Evolutionary conservation across 768 basidiomycete genomes (phyloP), one percentile per base, ranked within the genome.

Genomic region (Mycena olivaceomarginata): DNA sequence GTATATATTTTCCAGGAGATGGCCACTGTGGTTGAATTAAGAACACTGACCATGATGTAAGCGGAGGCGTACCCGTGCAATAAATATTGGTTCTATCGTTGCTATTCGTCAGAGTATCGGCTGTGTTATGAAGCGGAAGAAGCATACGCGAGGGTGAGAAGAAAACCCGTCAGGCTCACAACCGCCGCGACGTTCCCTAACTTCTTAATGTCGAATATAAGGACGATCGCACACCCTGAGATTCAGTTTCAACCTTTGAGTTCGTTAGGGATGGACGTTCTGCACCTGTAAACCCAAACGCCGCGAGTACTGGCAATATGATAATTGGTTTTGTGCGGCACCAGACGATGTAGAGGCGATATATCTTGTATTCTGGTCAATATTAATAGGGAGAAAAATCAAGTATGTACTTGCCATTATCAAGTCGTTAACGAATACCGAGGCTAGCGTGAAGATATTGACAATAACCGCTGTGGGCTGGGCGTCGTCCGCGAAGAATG

Each of bases 261-360:
- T 62, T 40, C 5, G 60, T 62, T 20, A 31, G 60, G 13, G 4
- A 39, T 18, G 4, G 60, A 39, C 5, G 31, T 18, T 37, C 9
- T 39, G 6, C 46, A 62, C 60, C 37, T 39, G 37, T 40, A 16
- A 62, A 62, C 15, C 60, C 60, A 62, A 62, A 39, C 60, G 12
- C 5, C 5, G 60, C 60, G 31, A 62, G 37, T 1, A 62, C 13
- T 15, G 60, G 60, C 15, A 62, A 6, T 16, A 62, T 39, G 4
- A 62, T 62, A 5, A 62, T 37, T 3, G 13, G 37, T 13, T 40
- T 62, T 5, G 60, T 62, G 60, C 60, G 60, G 60, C 39, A 15
- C 60, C 60, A 62, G 2, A 62, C 60, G 11, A 40, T 62, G 16
- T 62, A 62, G 37, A 62, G 60, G 37, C 60, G 60, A 62, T 62